Evolutionary conservation across 2,329 filamentous ascomycete species (phyloP).

Genomic region (Ophiostoma angusticollis): DNA sequence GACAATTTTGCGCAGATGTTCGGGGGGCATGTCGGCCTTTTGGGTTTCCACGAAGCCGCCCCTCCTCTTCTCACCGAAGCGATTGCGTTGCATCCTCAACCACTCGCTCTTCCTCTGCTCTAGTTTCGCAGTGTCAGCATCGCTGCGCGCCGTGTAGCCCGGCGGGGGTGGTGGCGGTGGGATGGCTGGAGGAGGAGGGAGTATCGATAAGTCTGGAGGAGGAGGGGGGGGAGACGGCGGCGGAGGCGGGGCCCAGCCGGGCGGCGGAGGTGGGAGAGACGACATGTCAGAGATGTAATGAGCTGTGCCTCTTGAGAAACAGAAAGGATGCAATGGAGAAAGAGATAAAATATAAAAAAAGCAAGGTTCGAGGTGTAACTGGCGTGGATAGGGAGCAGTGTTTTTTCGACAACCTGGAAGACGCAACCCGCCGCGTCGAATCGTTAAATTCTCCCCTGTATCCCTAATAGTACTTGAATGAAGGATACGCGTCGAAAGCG

Average conservation of each 20-base stretch:
- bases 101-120: constrained; percentile 99
- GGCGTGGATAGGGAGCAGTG: too few species aligned
- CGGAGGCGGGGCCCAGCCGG: constrained; percentile 40
- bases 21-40: constrained; percentile 96
- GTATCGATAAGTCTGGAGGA: constrained; percentile 29
- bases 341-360: not conserved
- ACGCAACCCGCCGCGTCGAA: too few species aligned
- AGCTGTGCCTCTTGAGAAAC: too few species aligned
- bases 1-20: constrained; percentile 96
- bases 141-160: constrained; percentile 65
- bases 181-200: constrained; percentile 40
- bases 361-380: too few species aligned
- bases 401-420: too few species aligned
- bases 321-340: not conserved
- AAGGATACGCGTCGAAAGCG: too few species aligned
- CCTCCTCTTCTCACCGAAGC: constrained; percentile 94
- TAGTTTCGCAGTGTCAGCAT: constrained; percentile 85
- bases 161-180: constrained; percentile 65
- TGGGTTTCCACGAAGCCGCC: constrained; percentile 95
- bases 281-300: constrained; percentile 11
- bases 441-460: too few species aligned
- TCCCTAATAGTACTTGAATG: too few species aligned
- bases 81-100: constrained; percentile 78
- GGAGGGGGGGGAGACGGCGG: constrained; percentile 41
- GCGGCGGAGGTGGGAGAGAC: constrained; percentile 33